These are phyloP conservation scores for Suillus brevipes DNA, from an alignment of 768 basidiomycete species.

Conservation along the genomic window DNA sequence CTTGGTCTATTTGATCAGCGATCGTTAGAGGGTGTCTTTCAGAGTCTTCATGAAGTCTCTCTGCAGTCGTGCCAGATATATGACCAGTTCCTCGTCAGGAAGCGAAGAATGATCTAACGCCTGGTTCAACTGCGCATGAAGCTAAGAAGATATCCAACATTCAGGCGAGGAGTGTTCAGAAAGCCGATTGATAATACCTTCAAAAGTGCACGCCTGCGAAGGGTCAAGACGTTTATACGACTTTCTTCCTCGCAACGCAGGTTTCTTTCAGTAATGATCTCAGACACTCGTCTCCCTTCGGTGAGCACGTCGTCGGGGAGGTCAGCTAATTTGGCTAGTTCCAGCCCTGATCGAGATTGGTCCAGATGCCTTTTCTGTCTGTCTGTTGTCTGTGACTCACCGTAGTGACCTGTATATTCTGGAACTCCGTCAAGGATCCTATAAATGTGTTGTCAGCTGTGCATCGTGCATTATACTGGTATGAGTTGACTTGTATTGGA, in stretches of 20 bases:
- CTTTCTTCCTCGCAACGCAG: constrained; percentile 60
- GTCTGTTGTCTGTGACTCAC: constrained; percentile 36
- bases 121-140: constrained; percentile 74
- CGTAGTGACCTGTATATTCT: constrained; percentile 69
- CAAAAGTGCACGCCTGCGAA: constrained; percentile 67
- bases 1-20: not conserved
- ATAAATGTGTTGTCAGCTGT: constrained; percentile 1
- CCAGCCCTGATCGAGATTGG: constrained; percentile 59
- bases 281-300: constrained; percentile 63
- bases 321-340: constrained; percentile 86
- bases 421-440: constrained; percentile 77
- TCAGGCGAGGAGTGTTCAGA: not conserved
- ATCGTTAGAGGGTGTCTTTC: constrained; percentile 31
- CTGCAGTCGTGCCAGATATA: constrained; percentile 70
- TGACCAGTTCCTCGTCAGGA: constrained; percentile 66
- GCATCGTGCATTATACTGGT: not conserved
- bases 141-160: constrained; percentile 39
- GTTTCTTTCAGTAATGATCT: constrained; percentile 57
- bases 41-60: constrained; percentile 65
- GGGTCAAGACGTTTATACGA: constrained; percentile 54
- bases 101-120: constrained; percentile 71
- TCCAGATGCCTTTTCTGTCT: not conserved
- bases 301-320: constrained; percentile 70
- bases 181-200: constrained; percentile 44
- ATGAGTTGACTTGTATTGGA: constrained; percentile 69